A percentile compares a stretch with the other conserved stretches of the same genome.
phyloP scores from a whole-genome alignment of 2,329 filamentous ascomycete species.

The Phoma sp. region DNA sequence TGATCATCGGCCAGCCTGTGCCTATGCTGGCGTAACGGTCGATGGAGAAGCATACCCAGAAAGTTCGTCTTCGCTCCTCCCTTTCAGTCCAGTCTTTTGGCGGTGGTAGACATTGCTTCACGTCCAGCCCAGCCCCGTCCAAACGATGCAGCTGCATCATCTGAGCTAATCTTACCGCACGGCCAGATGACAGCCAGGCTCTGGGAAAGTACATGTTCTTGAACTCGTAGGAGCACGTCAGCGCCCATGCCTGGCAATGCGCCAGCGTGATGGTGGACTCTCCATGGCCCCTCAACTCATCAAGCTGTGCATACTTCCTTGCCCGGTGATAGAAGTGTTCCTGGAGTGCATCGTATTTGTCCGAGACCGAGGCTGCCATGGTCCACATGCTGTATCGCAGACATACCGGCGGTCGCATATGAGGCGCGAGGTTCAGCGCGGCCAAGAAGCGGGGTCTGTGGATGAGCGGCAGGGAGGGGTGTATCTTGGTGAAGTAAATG shows the following conservation, averaged over 20 bases:
- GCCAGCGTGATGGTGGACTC: slow-evolving; percentile 86
- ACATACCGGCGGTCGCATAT: slow-evolving; percentile 83
- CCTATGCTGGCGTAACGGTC: slow-evolving; percentile 95
- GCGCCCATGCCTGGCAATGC: slow-evolving; percentile 83
- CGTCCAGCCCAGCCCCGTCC: slow-evolving; percentile 81
- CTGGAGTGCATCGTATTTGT: slow-evolving; percentile 80
- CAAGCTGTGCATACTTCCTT: slow-evolving; percentile 86
- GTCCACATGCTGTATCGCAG: slow-evolving; percentile 96
- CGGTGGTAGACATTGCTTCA: slow-evolving; percentile 88
- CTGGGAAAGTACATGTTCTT: slow-evolving; percentile 97
- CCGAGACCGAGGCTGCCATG: slow-evolving; percentile 82
- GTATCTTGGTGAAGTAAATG: slow-evolving; percentile 89
- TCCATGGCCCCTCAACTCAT: slow-evolving; percentile 91
- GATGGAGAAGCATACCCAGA: slow-evolving; percentile 91
- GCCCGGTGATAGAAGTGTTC: slow-evolving; percentile 89
- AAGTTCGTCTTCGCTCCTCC: slow-evolving; percentile 89
- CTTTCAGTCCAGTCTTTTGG: slow-evolving; percentile 92
- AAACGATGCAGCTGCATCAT: slow-evolving; percentile 94
- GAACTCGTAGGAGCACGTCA: slow-evolving; percentile 88
- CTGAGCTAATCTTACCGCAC: slow-evolving; percentile 78
- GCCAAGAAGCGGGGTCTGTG: slow-evolving; percentile 87
- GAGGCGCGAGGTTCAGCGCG: slow-evolving; percentile 86
- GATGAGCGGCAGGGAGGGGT: slow-evolving; percentile 85
- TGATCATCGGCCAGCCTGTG: slow-evolving; percentile 94
- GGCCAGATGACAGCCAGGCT: slow-evolving; percentile 91